Conservation (phyloP, 441 rosid genomes). For the Biscutella laevigata region DNA sequence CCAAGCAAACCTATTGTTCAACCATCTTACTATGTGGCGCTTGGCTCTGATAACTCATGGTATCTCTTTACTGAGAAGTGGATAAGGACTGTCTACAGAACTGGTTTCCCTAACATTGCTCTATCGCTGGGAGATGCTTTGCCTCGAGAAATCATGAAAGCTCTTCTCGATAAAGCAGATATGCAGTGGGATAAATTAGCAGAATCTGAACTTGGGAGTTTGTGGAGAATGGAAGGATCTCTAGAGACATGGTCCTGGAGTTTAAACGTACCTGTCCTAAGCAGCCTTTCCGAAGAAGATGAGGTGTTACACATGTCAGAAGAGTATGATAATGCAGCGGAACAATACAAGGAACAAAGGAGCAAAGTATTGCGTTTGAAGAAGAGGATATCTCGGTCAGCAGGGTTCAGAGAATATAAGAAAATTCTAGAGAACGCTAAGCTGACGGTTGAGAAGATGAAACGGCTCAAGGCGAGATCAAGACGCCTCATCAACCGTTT, state of each 20-base stretch:
- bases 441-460: slow-evolving; percentile 65
- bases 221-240: slow-evolving; percentile 82
- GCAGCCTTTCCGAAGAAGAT: slow-evolving; percentile 65
- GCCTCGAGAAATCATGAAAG: slow-evolving; percentile 65
- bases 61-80: slow-evolving; percentile 83
- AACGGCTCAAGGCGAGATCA: slow-evolving; percentile 60
- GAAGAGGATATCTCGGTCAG: slow-evolving; percentile 76
- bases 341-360: slow-evolving; percentile 60
- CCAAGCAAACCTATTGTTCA: slow-evolving; percentile 31
- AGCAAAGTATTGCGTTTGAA: slow-evolving; percentile 68
- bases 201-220: slow-evolving; percentile 60
- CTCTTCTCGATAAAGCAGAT: slow-evolving; percentile 51
- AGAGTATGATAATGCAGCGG: slow-evolving; percentile 50
- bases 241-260: slow-evolving; percentile 97
- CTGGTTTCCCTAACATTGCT: slow-evolving; percentile 75
- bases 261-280: slow-evolving; percentile 81
- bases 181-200: slow-evolving; percentile 75
- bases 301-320: slow-evolving; percentile 50
- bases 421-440: slow-evolving; percentile 56
- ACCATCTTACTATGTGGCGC: slow-evolving; percentile 64
- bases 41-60: slow-evolving; percentile 96
- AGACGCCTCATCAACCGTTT: slow-evolving; percentile 57
- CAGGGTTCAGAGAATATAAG: slow-evolving; percentile 74
- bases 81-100: slow-evolving; percentile 61
- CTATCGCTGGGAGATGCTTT: slow-evolving; percentile 57